Evolutionary conservation across 2,329 filamentous ascomycete genomes (phyloP), one percentile per base, ranked within the genome.

Genomic region (Phoma sp.): DNA sequence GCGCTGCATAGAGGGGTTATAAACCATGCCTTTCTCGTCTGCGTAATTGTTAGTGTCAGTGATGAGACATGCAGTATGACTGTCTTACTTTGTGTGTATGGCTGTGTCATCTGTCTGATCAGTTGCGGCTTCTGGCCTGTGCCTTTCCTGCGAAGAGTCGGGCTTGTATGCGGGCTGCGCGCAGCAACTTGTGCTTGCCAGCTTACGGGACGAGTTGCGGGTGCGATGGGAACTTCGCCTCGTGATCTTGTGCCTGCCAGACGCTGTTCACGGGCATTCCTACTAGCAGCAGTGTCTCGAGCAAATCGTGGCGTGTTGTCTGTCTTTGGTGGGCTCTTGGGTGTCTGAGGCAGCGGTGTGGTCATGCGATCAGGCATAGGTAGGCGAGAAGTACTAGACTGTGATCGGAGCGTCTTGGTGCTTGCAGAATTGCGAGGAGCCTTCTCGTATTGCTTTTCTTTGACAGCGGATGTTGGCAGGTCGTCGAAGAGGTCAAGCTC

Each of bases 401-500:
- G 81, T 56, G 75, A 78, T 37, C 81, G 78, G 35, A 84, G 68
- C 32, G 85, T 83, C 74, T 88, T 91, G 24, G 89, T 85, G 39
- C 83, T 84, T 18, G 88, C 87, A 48, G 84, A 83, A 41, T 84
- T 86, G 35, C 88, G 80, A 3, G 95, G 93, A 65, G 89, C 86
- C 73, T 93, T 96, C 58, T 92, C 81, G 68, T 86, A 99, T 65
- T 86, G 89, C 58, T 87, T 91, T 75, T 99, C 95, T 11, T 86
- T 83, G 56, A 89, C 86, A 10, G 83, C 86, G 13, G 93, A 97
- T 0, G 93, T 98, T 1, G 93, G 93, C 51, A 99, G 79, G 75
- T 99, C 95, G 71, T 99, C 95, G 71, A 99, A 98, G 2, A 84
- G 87, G 64, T 98, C 93, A 30, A 99, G 82, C 75, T 99, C 95